Conservation (phyloP, 768 basidiomycete genomes). For the Kwoniella botswanensis region DNA sequence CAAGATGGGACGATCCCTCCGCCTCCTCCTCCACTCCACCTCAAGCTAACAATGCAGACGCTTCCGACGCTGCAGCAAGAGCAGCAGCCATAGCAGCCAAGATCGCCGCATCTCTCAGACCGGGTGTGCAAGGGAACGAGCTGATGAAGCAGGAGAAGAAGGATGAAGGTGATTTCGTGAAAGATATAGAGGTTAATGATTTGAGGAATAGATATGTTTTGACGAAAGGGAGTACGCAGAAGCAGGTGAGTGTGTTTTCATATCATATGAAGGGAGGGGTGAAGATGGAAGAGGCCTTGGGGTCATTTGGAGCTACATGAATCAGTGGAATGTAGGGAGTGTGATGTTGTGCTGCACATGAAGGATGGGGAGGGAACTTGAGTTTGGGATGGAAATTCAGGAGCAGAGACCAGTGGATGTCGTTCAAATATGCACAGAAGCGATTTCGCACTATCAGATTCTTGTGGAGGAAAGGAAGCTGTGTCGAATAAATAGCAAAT, state of each 20-base stretch:
- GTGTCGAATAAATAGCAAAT: too few species aligned
- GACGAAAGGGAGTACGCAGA: constrained; percentile 90
- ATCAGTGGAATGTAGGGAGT: too few species aligned
- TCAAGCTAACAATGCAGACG: constrained; percentile 54
- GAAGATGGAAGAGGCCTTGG: too few species aligned
- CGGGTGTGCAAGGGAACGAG: constrained; percentile 58
- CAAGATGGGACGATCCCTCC: constrained; percentile 77
- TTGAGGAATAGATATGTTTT: constrained; percentile 90
- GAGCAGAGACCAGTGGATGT: too few species aligned
- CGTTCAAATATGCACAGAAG: too few species aligned
- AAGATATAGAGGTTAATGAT: constrained; percentile 97
- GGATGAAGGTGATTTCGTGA: constrained; percentile 80
- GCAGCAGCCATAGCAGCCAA: constrained; percentile 87
- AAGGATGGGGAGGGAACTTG: too few species aligned
- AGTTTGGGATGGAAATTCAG: too few species aligned
- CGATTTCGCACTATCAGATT: too few species aligned
- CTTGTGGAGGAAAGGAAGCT: too few species aligned
- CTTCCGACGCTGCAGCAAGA: constrained; percentile 64
- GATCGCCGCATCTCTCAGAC: constrained; percentile 69
- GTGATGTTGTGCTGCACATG: too few species aligned
- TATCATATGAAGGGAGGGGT: neutral
- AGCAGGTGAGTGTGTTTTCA: constrained; percentile 68
- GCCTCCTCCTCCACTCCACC: constrained; percentile 58
- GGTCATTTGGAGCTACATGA: too few species aligned
- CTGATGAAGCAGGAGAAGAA: constrained; percentile 62